Percentiles rank a stretch among this genome's conserved stretches.
Conservation (phyloP, 1,284 basidiomycete genomes). For the Boletus semigastroideus region DNA sequence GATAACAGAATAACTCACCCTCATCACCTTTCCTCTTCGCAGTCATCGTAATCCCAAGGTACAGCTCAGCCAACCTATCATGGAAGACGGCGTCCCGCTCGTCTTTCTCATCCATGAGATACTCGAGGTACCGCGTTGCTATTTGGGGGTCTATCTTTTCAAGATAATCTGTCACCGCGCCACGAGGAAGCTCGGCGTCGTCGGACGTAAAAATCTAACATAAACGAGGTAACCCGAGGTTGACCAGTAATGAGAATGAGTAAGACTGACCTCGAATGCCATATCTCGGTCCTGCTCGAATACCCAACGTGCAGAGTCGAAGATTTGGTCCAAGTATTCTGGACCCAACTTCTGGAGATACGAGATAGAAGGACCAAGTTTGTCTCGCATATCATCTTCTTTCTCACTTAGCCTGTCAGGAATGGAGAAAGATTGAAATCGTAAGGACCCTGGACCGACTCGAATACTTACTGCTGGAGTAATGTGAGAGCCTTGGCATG, state of each 20-base stretch:
- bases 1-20: slow-evolving; percentile 39
- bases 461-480: slow-evolving; percentile 61
- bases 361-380: slow-evolving; percentile 79
- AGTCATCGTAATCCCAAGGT: slow-evolving; percentile 47
- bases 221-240: not conserved
- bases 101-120: slow-evolving; percentile 72
- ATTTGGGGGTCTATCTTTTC: slow-evolving; percentile 67
- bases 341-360: slow-evolving; percentile 92
- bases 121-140: slow-evolving; percentile 85
- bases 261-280: slow-evolving; percentile 72
- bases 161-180: slow-evolving; percentile 75
- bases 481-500: slow-evolving; percentile 86
- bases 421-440: not conserved
- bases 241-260: too few relatives aligned
- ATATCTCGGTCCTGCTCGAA: slow-evolving; percentile 71
- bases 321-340: slow-evolving; percentile 76
- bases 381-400: slow-evolving; percentile 77
- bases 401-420: slow-evolving; percentile 69
- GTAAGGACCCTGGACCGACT: not conserved
- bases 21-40: slow-evolving; percentile 56
- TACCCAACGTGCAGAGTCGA: slow-evolving; percentile 82
- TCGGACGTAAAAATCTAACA: slow-evolving; percentile 93
- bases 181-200: slow-evolving; percentile 84
- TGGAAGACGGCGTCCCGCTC: slow-evolving; percentile 76
- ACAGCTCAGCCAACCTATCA: slow-evolving; percentile 1